A percentile compares a stretch with the other conserved stretches of the same genome.
These are phyloP conservation scores for Skeletonema marinoi DNA, from an alignment of 108 stramenopile species.

Conservation along the genomic window DNA sequence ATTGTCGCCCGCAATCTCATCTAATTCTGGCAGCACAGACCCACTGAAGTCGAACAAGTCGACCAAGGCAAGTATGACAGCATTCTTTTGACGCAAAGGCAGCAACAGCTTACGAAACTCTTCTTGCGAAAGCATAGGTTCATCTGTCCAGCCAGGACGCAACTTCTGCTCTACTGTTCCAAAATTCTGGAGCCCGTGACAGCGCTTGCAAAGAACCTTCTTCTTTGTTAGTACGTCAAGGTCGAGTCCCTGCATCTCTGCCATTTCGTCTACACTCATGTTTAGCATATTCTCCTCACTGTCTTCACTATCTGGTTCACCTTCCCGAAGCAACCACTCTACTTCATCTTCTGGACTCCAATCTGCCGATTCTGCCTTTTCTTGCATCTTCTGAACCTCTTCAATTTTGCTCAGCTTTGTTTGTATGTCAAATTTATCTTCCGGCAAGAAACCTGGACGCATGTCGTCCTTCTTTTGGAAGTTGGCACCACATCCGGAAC, in stretches of 20 bases:
- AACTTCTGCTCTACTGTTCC: conserved; percentile 75
- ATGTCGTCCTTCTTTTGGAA: conserved; percentile 73
- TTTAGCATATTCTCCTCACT: conserved; percentile 27
- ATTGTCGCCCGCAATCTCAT: conserved; percentile 90
- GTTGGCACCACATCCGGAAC: conserved; percentile 84
- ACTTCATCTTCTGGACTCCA: conserved; percentile 89
- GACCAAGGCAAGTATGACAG: conserved; percentile 83
- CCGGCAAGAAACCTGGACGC: conserved; percentile 78
- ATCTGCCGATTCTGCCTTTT: conserved; percentile 75
- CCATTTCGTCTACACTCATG: conserved; percentile 72
- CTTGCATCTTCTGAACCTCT: conserved; percentile 73
- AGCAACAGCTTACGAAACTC: conserved; percentile 75
- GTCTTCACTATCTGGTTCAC: conserved; percentile 26
- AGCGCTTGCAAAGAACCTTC: conserved; percentile 85
- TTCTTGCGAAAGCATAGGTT: conserved; percentile 81
- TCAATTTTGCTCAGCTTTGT: conserved; percentile 74
- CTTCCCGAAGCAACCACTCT: conserved; percentile 76
- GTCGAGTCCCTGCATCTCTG: conserved; percentile 73
- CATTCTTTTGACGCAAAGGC: conserved; percentile 72
- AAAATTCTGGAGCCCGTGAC: conserved; percentile 83
- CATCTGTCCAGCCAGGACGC: conserved; percentile 88
- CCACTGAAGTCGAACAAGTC: conserved; percentile 92
- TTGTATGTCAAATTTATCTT: conserved; percentile 76
- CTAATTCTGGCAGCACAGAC: conserved; percentile 84
- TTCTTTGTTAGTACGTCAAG: conserved; percentile 65